Evolutionary conservation across 176 grass and related monocot genomes (phyloP), one percentile per base, ranked within the genome.

Genomic region (Triticum timopheevii): DNA sequence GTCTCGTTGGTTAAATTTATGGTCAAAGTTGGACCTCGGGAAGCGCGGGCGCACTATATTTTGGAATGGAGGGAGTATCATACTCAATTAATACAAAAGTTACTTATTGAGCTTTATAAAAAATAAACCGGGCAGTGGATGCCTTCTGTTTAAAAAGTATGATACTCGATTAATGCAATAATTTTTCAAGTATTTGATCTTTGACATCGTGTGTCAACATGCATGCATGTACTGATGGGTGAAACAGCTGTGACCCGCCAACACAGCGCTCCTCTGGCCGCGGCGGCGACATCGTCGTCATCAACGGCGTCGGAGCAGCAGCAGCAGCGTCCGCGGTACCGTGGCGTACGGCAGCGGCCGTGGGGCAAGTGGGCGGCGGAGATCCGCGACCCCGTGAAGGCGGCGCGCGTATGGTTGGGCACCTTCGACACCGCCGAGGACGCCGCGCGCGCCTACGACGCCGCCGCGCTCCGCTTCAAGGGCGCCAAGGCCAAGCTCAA

Each of bases 351-450:
- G 66, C 94, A 91, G 73, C 84, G 97, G 15, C 94, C 93, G 50
- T 99, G 97, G 97, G 97, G 97, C 17, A 99, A 96, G 72, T 99
- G 97, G 97, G 97, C 94, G 1, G 94, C 94, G 35, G 97, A 99
- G 85, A 99, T 99, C 74, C 90, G 97, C 0, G 92, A 99, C 84
- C 94, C 97, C 1, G 65, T 61, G 42, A 90, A 85, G 85, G 88
- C 85, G 7, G 81, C 82, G 28, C 88, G 91, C 5, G 88, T 90
- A 40, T 93, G 91, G 88, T 85, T 93, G 4, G 91, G 88, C 85
- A 93, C 91, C 42, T 93, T 93, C 84, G 71, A 78, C 64, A 93
- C 77, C 2, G 91, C 85, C 40, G 81, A 87, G 85, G 88, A 8
- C 49, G 91, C 91, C 30, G 91, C 91, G 2, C 61, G 88, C 24